Evolutionary conservation across 208 protist species (phyloP).

Genomic region (Crithidia fasciculata): DNA sequence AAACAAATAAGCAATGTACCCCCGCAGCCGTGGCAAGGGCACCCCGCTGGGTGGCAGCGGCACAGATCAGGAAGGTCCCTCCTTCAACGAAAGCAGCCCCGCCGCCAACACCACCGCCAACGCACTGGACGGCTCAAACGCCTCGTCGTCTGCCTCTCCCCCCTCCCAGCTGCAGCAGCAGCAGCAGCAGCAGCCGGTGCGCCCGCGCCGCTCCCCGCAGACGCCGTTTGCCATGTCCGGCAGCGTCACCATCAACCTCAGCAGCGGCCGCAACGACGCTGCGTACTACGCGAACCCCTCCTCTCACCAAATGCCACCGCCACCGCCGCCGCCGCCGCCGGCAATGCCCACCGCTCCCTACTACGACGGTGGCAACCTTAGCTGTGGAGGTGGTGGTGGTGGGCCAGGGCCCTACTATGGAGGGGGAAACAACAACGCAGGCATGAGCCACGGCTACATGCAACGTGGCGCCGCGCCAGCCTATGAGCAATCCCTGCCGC

Average conservation of each 20-base stretch:
- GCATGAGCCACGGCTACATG: background rate
- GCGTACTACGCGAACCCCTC: background rate
- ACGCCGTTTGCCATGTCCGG: constrained; percentile 4
- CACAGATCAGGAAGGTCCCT: constrained; percentile 12
- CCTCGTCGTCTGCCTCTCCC: background rate
- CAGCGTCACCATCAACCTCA: constrained; percentile 21
- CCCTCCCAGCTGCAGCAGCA: background rate
- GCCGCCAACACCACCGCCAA: background rate
- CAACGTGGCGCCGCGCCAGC: background rate
- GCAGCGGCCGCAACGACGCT: constrained; percentile 2
- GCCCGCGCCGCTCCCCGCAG: constrained; percentile 12
- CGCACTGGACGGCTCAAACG: background rate
- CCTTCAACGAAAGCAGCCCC: background rate
- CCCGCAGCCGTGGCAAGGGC: constrained; percentile 13
- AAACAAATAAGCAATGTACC: constrained; percentile 6
- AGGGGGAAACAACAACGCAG: background rate
- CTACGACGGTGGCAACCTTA: constrained; percentile 1
- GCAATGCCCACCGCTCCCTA: background rate
- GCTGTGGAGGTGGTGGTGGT: background rate
- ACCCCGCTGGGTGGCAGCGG: constrained; percentile 17
- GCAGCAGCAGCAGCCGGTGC: background rate
- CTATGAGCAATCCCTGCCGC: background rate
- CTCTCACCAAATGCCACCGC: constrained; percentile 2
- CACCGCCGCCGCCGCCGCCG: constrained; percentile 5
- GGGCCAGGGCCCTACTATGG: background rate